Base-by-base conservation (phyloP, 208 protist species). In the Leishmania turanica region DNA sequence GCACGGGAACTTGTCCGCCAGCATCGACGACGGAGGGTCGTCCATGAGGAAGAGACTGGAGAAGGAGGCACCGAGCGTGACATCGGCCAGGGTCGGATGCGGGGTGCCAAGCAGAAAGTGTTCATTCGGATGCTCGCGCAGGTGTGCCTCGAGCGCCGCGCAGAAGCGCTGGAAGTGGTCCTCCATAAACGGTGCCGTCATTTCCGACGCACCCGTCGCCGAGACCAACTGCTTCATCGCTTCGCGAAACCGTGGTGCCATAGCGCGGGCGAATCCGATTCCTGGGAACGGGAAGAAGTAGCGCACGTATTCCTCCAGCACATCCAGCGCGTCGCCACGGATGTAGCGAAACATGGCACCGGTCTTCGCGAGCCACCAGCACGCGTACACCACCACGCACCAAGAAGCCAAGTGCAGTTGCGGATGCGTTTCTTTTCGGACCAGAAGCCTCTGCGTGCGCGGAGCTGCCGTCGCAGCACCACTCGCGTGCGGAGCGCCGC, bases 81-180 rank as follows among this genome's bases (percentile, higher is more conserved):
- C 95, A 68, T 98, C 95, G 2, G 92, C 91, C 34, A 98, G 77
- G 15, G 92, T 96, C 5, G 95, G 95, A 76, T 96, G 92, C 34
- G 93, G 93, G 15, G 93, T 98, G 78, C 92, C 83, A 45, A 98
- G 88, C 51, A 98, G 47, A 85, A 93, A 96, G 51, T 68, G 21
- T 40, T 84, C 70, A 21, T 85, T 76, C 2, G 85, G 85, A 62
- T 91, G 77, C 19, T 82, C 58, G 34, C 70, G 64, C 76, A 98
- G 91, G 81, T 98, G 95, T 0, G 70, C 72, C 21, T 98, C 92
- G 1, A 98, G 89, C 7, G 92, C 87, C 4, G 40, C 54, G 82
- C 95, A 98, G 70, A 98, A 78, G 31, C 87, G 87, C 21, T 87
- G 37, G 77, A 98, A 98, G 85, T 98, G 95, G 77, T 96, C 89